Evolutionary conservation across 371 early-diverging fungal genomes (phyloP).

Genomic region (Rhizomucor miehei): DNA sequence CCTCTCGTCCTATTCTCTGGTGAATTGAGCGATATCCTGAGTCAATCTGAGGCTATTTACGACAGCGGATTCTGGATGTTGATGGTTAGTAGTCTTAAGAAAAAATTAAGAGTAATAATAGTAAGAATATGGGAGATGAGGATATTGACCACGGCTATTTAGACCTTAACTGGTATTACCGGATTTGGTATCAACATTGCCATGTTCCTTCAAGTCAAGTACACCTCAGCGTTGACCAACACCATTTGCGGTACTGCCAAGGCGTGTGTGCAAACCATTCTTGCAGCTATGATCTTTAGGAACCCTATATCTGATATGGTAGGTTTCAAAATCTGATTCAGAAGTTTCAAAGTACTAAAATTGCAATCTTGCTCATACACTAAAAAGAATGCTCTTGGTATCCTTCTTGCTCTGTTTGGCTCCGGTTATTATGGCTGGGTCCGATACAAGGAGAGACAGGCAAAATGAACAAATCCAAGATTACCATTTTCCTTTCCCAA

Average conservation of each 20-base stretch:
- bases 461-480: conserved; percentile 18
- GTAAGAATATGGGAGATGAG: no score
- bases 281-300: conserved; percentile 66
- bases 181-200: conserved; percentile 77
- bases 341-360: no score
- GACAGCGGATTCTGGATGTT: conserved; percentile 62
- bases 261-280: conserved; percentile 68
- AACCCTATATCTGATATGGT: conserved; percentile 67
- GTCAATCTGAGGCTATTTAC: conserved; percentile 42
- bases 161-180: conserved; percentile 65
- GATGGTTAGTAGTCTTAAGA: conserved; percentile 45
- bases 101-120: background rate
- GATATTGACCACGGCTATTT: background rate
- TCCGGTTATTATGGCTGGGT: conserved; percentile 69
- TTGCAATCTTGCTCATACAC: background rate
- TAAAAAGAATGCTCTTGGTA: conserved; percentile 63
- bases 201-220: conserved; percentile 78
- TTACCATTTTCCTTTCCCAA: no score
- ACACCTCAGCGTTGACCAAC: conserved; percentile 73
- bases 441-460: conserved; percentile 61
- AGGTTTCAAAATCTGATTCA: conserved; percentile 17
- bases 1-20: conserved; percentile 64
- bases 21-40: conserved; percentile 53
- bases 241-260: conserved; percentile 82
- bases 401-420: conserved; percentile 64